Conservation (phyloP, 2,329 filamentous ascomycete genomes). For the Exserohilum rostratum region DNA sequence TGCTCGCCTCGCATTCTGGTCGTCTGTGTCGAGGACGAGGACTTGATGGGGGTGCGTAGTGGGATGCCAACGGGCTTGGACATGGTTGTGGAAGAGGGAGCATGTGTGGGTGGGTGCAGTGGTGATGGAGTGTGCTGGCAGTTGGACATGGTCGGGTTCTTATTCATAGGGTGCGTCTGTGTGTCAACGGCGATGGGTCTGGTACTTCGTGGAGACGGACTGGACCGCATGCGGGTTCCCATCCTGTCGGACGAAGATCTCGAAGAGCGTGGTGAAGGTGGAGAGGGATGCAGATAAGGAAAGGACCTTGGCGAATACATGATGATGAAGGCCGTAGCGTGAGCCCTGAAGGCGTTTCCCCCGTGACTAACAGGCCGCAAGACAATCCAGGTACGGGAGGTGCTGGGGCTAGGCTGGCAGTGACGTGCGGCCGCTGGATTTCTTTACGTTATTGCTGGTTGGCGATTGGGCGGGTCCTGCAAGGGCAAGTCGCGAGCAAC, state of each 20-base stretch:
- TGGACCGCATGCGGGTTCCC: slow-evolving; percentile 34
- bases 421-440: slow-evolving; percentile 39
- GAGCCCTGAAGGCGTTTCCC: slow-evolving; percentile 30
- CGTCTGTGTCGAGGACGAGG: slow-evolving; percentile 39
- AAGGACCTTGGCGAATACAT: slow-evolving; percentile 55
- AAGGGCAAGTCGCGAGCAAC: slow-evolving; percentile 30
- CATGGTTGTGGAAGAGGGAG: slow-evolving; percentile 24
- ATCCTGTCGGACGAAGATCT: slow-evolving; percentile 35
- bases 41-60: slow-evolving; percentile 39
- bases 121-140: background rate
- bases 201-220: slow-evolving; percentile 21
- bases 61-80: slow-evolving; percentile 53
- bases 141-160: slow-evolving; percentile 8
- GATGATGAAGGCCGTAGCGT: slow-evolving; percentile 38
- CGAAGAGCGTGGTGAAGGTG: slow-evolving; percentile 40
- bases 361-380: slow-evolving; percentile 32
- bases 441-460: slow-evolving; percentile 47
- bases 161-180: slow-evolving; percentile 14
- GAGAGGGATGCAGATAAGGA: slow-evolving; percentile 47
- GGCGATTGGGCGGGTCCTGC: slow-evolving; percentile 40
- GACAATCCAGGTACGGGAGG: slow-evolving; percentile 21
- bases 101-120: slow-evolving; percentile 14
- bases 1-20: slow-evolving; percentile 41
- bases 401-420: slow-evolving; percentile 21
- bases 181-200: slow-evolving; percentile 16